Percentiles rank a stretch among this genome's conserved stretches.
Conservation (phyloP, 495 filamentous ascomycete genomes). For the Talaromyces thailandensis region DNA sequence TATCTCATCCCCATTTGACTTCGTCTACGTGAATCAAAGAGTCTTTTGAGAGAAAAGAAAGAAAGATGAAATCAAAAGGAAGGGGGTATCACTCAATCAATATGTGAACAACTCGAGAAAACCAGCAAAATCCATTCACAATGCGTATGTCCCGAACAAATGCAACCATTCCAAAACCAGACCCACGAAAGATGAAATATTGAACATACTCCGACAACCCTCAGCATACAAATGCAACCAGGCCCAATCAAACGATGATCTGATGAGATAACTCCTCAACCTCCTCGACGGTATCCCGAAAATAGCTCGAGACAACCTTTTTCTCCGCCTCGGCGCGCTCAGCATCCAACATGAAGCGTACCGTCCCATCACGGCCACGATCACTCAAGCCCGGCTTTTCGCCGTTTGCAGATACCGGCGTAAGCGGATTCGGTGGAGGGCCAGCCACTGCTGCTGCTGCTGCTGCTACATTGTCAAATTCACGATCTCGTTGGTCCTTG, state of each 20-base stretch:
- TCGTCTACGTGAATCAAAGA: neutral
- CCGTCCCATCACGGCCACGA: constrained; percentile 60
- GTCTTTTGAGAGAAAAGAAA: neutral
- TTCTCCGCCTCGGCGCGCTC: constrained; percentile 65
- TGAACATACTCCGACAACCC: neutral
- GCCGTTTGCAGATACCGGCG: constrained; percentile 30
- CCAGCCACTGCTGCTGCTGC: neutral
- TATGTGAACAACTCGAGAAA: neutral
- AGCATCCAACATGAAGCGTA: constrained; percentile 85
- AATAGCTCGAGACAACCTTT: constrained; percentile 54
- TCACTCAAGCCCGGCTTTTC: constrained; percentile 40
- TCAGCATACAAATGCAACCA: neutral
- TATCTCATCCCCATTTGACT: neutral
- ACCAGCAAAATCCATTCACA: neutral
- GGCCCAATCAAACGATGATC: neutral
- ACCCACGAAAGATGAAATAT: constrained; percentile 13
- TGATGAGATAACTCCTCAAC: constrained; percentile 26
- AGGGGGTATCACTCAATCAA: constrained; percentile 1
- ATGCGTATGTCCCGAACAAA: neutral
- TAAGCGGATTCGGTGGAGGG: constrained; percentile 27
- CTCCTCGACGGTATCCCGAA: constrained; percentile 71
- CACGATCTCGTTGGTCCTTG: neutral
- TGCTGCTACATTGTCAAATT: neutral
- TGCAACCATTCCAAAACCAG: constrained; percentile 31
- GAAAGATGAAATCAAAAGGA: neutral